These are phyloP conservation scores for Pestalotiopsis sp. DNA, from an alignment of 2,329 filamentous ascomycete species.

Conservation along the genomic window DNA sequence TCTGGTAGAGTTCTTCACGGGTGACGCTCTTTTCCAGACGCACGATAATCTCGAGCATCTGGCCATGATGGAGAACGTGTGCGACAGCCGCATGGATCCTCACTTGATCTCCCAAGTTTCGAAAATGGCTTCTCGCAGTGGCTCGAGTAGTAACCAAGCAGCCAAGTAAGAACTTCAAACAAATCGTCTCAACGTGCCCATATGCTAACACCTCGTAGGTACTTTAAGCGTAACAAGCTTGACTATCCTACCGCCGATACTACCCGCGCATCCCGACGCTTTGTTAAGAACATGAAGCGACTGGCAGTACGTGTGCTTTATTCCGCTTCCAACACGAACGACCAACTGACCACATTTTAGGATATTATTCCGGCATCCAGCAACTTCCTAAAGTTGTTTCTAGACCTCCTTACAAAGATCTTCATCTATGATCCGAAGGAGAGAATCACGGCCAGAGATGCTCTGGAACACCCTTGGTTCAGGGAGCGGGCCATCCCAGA, in stretches of 20 bases:
- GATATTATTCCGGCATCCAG: slow-evolving; percentile 66
- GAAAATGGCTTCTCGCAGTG: slow-evolving; percentile 58
- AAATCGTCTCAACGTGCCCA: slow-evolving; percentile 23
- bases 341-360: slow-evolving; percentile 39
- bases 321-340: background rate
- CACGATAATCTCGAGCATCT: slow-evolving; percentile 74
- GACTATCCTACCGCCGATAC: slow-evolving; percentile 69
- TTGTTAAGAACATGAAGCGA: slow-evolving; percentile 74
- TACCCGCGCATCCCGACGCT: slow-evolving; percentile 64
- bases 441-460: slow-evolving; percentile 68
- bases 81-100: slow-evolving; percentile 59
- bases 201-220: slow-evolving; percentile 44
- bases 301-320: slow-evolving; percentile 53
- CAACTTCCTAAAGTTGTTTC: slow-evolving; percentile 62
- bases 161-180: slow-evolving; percentile 53
- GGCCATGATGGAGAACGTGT: slow-evolving; percentile 76
- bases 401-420: slow-evolving; percentile 67
- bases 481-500: slow-evolving; percentile 64
- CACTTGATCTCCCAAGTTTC: slow-evolving; percentile 61
- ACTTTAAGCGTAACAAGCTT: slow-evolving; percentile 67
- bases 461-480: slow-evolving; percentile 70
- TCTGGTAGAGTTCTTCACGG: slow-evolving; percentile 72
- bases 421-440: slow-evolving; percentile 69
- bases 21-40: slow-evolving; percentile 72
- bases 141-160: slow-evolving; percentile 62